phyloP scores from a whole-genome alignment of 208 protist genomes.

The Entamoeba histolytica region DNA sequence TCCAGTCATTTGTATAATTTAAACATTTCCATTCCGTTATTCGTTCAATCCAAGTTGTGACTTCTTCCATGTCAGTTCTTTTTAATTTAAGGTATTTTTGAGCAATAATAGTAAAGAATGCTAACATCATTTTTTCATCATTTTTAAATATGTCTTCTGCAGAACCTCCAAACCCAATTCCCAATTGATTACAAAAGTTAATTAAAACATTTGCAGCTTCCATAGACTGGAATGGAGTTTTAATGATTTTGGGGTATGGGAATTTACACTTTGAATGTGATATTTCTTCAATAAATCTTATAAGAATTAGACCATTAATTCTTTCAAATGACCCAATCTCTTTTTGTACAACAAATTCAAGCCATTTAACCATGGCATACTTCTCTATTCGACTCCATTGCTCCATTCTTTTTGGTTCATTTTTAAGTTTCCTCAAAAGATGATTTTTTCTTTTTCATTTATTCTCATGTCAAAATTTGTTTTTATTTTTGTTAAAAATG shows the following conservation, averaged over 20 bases:
- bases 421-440: too few species aligned
- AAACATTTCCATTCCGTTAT: background rate
- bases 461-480: too few species aligned
- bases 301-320: background rate
- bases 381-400: background rate
- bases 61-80: background rate
- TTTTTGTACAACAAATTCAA: background rate
- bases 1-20: background rate
- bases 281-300: background rate
- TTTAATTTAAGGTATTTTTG: background rate
- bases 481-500: too few species aligned
- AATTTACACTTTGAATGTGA: background rate
- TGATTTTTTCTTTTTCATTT: too few species aligned
- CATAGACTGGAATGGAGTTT: background rate
- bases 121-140: background rate
- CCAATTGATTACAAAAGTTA: background rate
- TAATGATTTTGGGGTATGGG: background rate
- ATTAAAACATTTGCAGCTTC: background rate
- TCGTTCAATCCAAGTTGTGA: background rate
- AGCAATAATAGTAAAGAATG: background rate
- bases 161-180: background rate
- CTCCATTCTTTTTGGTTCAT: background rate
- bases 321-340: background rate
- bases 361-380: background rate
- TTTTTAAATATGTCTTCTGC: background rate